Evolutionary conservation across 192 early-diverging fungal species (phyloP).

Genomic region (Coemansia sp.): DNA sequence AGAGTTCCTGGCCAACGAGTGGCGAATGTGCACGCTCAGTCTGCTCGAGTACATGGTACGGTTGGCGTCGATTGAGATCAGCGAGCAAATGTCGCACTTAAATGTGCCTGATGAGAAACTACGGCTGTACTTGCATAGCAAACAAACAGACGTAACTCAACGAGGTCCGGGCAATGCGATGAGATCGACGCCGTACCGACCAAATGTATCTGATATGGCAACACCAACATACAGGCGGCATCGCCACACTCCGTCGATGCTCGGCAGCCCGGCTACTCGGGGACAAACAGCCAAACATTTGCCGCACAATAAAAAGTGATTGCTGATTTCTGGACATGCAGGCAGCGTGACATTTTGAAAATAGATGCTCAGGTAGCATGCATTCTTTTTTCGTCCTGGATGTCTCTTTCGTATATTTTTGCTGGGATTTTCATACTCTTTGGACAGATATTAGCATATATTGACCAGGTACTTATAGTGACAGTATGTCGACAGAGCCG

Average conservation of each 20-base stretch:
- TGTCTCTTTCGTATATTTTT: not conserved
- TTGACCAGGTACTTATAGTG: too few species aligned
- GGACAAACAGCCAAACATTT: not conserved
- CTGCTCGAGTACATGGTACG: slow-evolving; percentile 66
- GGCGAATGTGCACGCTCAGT: slow-evolving; percentile 52
- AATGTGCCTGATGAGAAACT: slow-evolving; percentile 69
- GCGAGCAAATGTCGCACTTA: slow-evolving; percentile 64
- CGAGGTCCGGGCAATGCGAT: not conserved
- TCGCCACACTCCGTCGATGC: slow-evolving; percentile 12
- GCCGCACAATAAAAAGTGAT: not conserved
- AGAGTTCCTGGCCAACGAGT: slow-evolving; percentile 31
- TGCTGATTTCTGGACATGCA: not conserved
- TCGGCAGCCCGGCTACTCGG: slow-evolving; percentile 8
- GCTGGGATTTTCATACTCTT: too few species aligned
- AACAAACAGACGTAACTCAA: not conserved
- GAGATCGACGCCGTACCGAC: not conserved
- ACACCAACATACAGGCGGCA: slow-evolving; percentile 4
- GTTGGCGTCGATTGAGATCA: slow-evolving; percentile 58
- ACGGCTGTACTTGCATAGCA: slow-evolving; percentile 54
- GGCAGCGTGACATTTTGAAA: not conserved
- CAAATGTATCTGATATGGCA: not conserved
- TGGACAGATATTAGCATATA: too few species aligned
- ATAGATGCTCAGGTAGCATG: not conserved
- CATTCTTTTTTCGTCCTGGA: not conserved
- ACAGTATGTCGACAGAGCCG: slow-evolving; percentile 2